Evolutionary conservation across 2,329 filamentous ascomycete genomes (phyloP).

Genomic region (Mycosphaerella sp.): DNA sequence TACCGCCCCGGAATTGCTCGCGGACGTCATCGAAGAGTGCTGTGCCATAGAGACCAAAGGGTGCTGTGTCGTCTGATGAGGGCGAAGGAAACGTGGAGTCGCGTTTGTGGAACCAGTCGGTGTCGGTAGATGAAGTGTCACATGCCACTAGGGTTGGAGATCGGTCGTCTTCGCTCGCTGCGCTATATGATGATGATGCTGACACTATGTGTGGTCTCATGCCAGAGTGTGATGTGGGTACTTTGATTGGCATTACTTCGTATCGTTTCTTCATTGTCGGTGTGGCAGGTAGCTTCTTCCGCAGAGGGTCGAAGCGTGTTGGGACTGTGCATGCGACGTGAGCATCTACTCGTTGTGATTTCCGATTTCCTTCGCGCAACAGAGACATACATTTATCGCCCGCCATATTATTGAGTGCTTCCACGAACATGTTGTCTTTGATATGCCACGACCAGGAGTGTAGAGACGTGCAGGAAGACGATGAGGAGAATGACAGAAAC

Average conservation of each 20-base stretch:
- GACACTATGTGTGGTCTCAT: neutral
- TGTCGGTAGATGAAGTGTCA: slow-evolving; percentile 3
- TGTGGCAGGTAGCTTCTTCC: neutral
- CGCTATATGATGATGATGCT: neutral
- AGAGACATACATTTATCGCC: slow-evolving; percentile 1
- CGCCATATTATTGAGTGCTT: neutral
- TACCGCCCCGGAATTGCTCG: slow-evolving; percentile 12
- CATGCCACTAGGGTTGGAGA: neutral
- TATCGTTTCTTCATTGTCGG: slow-evolving; percentile 2
- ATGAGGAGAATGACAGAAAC: slow-evolving; percentile 6
- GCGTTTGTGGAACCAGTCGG: neutral
- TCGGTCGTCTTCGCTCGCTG: neutral
- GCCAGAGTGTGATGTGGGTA: neutral
- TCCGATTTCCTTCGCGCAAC: neutral
- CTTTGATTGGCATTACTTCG: neutral
- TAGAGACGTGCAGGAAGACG: slow-evolving; percentile 3
- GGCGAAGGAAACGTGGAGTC: neutral
- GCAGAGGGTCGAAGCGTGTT: neutral
- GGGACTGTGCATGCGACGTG: neutral
- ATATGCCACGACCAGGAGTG: slow-evolving; percentile 8
- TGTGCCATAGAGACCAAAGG: slow-evolving; percentile 5
- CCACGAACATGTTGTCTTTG: neutral
- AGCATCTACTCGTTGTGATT: neutral
- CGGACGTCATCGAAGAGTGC: slow-evolving; percentile 17
- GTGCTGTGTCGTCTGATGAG: neutral